Evolutionary conservation across 2,329 filamentous ascomycete species (phyloP), one percentile per base, ranked within the genome.

Genomic region (Westerdykella sp.): DNA sequence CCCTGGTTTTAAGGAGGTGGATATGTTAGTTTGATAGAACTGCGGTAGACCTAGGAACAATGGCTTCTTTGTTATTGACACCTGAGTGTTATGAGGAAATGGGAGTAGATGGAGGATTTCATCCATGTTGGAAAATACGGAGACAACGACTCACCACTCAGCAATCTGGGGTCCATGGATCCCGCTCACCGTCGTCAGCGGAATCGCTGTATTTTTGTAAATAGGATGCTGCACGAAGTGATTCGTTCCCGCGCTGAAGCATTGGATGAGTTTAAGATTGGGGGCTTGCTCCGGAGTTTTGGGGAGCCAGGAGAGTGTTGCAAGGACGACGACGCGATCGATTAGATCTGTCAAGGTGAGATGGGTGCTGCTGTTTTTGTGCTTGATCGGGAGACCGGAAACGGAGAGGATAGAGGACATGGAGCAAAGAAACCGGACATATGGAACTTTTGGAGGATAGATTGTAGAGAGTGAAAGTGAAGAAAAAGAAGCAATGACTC

Each of bases 121-220:
- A 21, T 21, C 18, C 18, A n/a, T 21, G 18, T 21, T 21, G n/a
- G 9, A 11, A 35, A 35, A 13, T 35, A 35, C 3, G 15, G 7
- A 11, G 10, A 5, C 3, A 15, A 35, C 9, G 13, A 18, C 25
- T 28, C 32, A 35, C 80, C 81, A 85, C 67, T 84, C 81, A 0
- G 80, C 72, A 39, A 84, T 84, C 44, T 81, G 78, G 0, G 81
- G 81, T 1, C 78, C 79, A 54, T 81, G 78, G 37, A 81, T 74
- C 18, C 79, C 74, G 4, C 72, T 75, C 28, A 71, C 72, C 3
- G 74, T 79, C 3, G 76, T 76, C 43, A 82, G 67, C 1, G 73
- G 69, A 40, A 81, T 73, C 21, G 74, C 56, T 12, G 71, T 74
- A 37, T 73, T 63, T 6, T 65, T 76, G 48, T 78, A 73, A 34